phyloP scores from a whole-genome alignment of 495 filamentous ascomycete species.

The Annulohypoxylon maeteangense region DNA sequence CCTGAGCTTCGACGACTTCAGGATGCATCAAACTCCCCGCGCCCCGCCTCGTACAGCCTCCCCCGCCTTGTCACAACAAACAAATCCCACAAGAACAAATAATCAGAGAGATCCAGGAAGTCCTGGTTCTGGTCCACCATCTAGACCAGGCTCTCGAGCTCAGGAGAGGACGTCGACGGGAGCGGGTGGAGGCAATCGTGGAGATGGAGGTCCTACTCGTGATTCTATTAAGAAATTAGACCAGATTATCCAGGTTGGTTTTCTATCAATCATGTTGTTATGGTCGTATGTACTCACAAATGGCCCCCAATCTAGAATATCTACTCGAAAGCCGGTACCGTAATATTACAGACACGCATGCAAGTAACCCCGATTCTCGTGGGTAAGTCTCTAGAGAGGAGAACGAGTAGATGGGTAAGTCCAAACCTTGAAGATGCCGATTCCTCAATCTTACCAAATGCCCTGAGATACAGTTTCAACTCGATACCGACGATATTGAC shows the following conservation, averaged over 20 bases:
- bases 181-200: slow-evolving; percentile 56
- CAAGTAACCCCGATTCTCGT: slow-evolving; percentile 70
- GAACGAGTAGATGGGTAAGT: slow-evolving; percentile 94
- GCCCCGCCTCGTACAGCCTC: slow-evolving; percentile 72
- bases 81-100: slow-evolving; percentile 75
- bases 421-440: not conserved
- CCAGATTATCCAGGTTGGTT: slow-evolving; percentile 86
- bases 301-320: slow-evolving; percentile 72
- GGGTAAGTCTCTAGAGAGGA: slow-evolving; percentile 63
- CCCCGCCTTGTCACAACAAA: slow-evolving; percentile 71
- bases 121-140: slow-evolving; percentile 47
- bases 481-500: slow-evolving; percentile 92
- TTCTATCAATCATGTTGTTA: not conserved
- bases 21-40: slow-evolving; percentile 88
- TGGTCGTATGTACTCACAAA: slow-evolving; percentile 6
- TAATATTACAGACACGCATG: slow-evolving; percentile 83
- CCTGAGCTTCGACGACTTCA: slow-evolving; percentile 29
- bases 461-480: slow-evolving; percentile 75
- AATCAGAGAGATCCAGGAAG: slow-evolving; percentile 72
- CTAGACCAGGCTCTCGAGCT: slow-evolving; percentile 52
- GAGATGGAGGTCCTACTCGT: slow-evolving; percentile 60
- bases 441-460: slow-evolving; percentile 36
- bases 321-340: slow-evolving; percentile 85
- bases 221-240: slow-evolving; percentile 80
- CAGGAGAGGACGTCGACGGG: slow-evolving; percentile 53